Conservation (phyloP, 176 grass and related monocot genomes). For the Rhipidocladum racemiflorum region DNA sequence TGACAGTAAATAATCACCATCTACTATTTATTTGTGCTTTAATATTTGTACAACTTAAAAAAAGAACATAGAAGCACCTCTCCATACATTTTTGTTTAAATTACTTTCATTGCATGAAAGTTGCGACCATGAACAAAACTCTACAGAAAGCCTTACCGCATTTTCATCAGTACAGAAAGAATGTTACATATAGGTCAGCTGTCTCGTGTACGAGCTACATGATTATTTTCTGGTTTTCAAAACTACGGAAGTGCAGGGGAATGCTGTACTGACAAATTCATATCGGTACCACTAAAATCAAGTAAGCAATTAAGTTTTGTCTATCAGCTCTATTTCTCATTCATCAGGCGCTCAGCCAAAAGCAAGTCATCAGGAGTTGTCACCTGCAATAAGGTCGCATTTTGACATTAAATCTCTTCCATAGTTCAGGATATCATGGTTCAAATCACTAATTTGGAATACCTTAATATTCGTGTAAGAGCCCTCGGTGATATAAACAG, state of each 20-base stretch:
- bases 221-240: neutral
- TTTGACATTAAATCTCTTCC: conserved; percentile 13
- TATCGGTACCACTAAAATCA: conserved; percentile 1
- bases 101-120: neutral
- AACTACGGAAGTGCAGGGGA: conserved; percentile 6
- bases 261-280: conserved; percentile 14
- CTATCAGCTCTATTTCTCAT: conserved; percentile 18
- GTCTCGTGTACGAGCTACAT: neutral
- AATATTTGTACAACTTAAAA: no score
- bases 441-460: neutral
- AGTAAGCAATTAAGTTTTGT: neutral
- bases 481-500: conserved; percentile 87
- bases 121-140: neutral
- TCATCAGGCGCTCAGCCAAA: conserved; percentile 85
- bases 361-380: conserved; percentile 93
- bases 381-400: conserved; percentile 50
- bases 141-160: neutral
- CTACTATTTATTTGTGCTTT: no score
- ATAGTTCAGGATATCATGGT: neutral
- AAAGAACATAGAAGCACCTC: no score
- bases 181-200: conserved; percentile 1
- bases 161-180: conserved; percentile 17
- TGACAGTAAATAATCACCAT: no score
- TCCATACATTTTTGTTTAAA: neutral
- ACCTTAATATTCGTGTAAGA: conserved; percentile 99